Evolutionary conservation across 176 grass and related monocot species (phyloP), one percentile per base, ranked within the genome.

Genomic region (Aegilops umbellulata): DNA sequence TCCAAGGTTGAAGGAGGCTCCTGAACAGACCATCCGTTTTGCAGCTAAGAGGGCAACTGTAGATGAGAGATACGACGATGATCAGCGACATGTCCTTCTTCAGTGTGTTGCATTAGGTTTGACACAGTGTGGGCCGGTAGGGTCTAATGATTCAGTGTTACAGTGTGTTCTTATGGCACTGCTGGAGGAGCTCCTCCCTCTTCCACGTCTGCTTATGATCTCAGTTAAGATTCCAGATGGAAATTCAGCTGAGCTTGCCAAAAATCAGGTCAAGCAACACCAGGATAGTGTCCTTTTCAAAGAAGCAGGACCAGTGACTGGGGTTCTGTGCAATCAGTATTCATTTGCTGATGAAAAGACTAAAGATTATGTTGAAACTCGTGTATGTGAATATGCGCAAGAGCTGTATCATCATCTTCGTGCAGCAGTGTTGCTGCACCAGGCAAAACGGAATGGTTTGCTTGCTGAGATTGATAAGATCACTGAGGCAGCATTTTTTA

Each of bases 271-370:
- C 60, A 92, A 83, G 12, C 74, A 89, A 39, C 92, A 95, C 76
- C 81, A 90, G 26, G 71, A 53, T 87, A 89, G 93, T 19, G 17
- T 87, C 31, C 79, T 98, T 79, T 98, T 95, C 82, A 95, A 83
- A 30, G 93, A 95, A 75, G 96, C 96, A n/a, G 93, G 96, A 3
- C 80, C 90, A 8, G 91, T 91, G 58, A 94, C 96, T 7, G 90
- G 84, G 69, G 47, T 94, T 83, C 65, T 92, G n/a, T 95, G 91
- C 82, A 91, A 92, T 80, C 96, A 98, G 75, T 98, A 95, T 87
- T 89, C 90, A 42, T 63, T 80, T 80, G 88, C 90, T 38, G 86
- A 84, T 60, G 86, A 94, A 32, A 70, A 78, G 71, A 88, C 78
- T 25, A 94, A 84, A 86, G 46, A 12, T 16, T 61, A 68, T 66